Evolutionary conservation across 1,139 yeast genomes (phyloP).

Genomic region (Sporopachydermia cereana): DNA sequence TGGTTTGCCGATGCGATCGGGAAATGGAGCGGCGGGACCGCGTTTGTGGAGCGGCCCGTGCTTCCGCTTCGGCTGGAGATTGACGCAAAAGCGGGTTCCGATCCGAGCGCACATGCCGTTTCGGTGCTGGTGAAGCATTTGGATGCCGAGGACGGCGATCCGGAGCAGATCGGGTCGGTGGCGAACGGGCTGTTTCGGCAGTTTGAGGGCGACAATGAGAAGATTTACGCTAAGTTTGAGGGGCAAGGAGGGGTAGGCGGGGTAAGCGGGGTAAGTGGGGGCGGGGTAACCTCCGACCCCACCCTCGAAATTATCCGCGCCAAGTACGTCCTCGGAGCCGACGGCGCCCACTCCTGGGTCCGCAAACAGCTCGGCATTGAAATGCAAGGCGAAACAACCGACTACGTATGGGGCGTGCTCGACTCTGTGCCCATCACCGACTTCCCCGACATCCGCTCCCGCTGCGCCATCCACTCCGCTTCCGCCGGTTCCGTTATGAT

Average conservation of each 20-base stretch:
- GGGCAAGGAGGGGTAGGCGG: no score
- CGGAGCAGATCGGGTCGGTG: slow-evolving; percentile 21
- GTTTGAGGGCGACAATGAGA: slow-evolving; percentile 23
- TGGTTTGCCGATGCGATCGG: slow-evolving; percentile 22
- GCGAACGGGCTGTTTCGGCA: slow-evolving; percentile 25
- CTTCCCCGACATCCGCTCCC: slow-evolving; percentile 27
- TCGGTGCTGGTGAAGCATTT: slow-evolving; percentile 19
- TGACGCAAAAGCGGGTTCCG: slow-evolving; percentile 17
- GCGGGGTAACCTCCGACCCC: slow-evolving; percentile 10
- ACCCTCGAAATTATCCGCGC: slow-evolving; percentile 19
- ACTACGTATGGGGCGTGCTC: slow-evolving; percentile 29
- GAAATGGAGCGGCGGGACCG: slow-evolving; percentile 20
- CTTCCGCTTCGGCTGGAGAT: slow-evolving; percentile 20
- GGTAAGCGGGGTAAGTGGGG: no score
- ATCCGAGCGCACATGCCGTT: slow-evolving; percentile 23
- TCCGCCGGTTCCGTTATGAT: slow-evolving; percentile 26
- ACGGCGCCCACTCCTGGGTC: slow-evolving; percentile 31
- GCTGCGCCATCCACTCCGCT: slow-evolving; percentile 27
- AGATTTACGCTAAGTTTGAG: slow-evolving; percentile 9
- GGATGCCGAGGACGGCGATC: slow-evolving; percentile 15
- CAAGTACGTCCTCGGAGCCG: slow-evolving; percentile 27
- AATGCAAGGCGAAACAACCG: slow-evolving; percentile 29
- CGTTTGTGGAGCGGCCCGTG: slow-evolving; percentile 22
- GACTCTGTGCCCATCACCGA: slow-evolving; percentile 27
- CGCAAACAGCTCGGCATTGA: slow-evolving; percentile 21